Evolutionary conservation across 495 filamentous ascomycete species (phyloP).

Genomic region (Daldinia vernicosa): DNA sequence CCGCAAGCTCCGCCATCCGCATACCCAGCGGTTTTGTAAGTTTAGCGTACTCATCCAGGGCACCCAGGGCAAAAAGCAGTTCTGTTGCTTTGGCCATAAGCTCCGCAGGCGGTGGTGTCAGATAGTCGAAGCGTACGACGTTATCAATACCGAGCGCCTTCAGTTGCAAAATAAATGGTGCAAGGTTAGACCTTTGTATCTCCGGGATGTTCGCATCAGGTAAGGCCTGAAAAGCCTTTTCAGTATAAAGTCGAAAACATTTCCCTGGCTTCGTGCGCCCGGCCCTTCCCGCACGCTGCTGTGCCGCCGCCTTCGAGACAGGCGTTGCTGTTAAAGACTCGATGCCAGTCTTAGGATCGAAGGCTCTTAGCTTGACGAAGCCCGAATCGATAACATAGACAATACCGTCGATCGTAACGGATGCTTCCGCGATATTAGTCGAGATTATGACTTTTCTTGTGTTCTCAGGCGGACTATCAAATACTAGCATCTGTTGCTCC

Average conservation of each 20-base stretch:
- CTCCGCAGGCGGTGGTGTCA: constrained; percentile 88
- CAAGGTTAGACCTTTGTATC: constrained; percentile 92
- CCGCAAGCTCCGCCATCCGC: constrained; percentile 93
- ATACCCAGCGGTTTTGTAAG: constrained; percentile 86
- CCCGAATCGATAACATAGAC: constrained; percentile 93
- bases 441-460: constrained; percentile 91
- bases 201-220: constrained; percentile 83
- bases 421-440: constrained; percentile 97
- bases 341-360: constrained; percentile 87
- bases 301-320: constrained; percentile 91
- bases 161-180: constrained; percentile 88
- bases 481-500: constrained; percentile 92
- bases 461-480: constrained; percentile 85
- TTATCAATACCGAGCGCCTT: constrained; percentile 98
- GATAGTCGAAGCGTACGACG: constrained; percentile 87
- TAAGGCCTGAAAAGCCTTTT: constrained; percentile 74
- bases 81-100: constrained; percentile 89
- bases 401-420: constrained; percentile 92
- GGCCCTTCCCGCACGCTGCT: constrained; percentile 90
- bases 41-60: constrained; percentile 89
- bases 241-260: constrained; percentile 93
- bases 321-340: constrained; percentile 88
- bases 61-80: constrained; percentile 87
- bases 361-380: constrained; percentile 90
- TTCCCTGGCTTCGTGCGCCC: constrained; percentile 93